These are phyloP conservation scores for Euphorbia lathyris DNA, from an alignment of 345 rosid species.

Conservation along the genomic window DNA sequence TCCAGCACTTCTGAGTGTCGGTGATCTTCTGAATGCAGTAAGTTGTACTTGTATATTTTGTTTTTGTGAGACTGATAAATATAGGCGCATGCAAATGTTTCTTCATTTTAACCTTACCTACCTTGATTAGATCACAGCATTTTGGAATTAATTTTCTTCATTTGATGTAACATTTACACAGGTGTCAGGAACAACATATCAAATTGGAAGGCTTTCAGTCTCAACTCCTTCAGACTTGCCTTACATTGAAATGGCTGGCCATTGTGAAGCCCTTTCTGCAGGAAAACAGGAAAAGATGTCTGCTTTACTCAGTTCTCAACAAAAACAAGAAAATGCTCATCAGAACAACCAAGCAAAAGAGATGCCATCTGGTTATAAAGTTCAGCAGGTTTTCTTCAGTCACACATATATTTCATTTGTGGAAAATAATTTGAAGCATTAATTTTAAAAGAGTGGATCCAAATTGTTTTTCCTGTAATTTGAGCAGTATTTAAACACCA, in stretches of 20 bases:
- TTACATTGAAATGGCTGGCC: constrained; percentile 64
- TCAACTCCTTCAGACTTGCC: constrained; percentile 55
- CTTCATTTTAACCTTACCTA: background rate
- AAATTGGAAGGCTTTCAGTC: constrained; percentile 55
- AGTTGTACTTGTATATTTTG: constrained; percentile 23
- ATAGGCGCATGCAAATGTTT: background rate
- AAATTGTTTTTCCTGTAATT: too few relatives aligned
- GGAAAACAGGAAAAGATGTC: constrained; percentile 72
- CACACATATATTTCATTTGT: too few relatives aligned
- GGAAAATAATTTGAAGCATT: too few relatives aligned
- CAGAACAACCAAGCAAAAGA: constrained; percentile 22
- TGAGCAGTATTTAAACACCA: too few relatives aligned
- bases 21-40: constrained; percentile 57
- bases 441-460: too few relatives aligned
- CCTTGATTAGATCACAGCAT: background rate
- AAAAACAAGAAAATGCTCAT: constrained; percentile 27
- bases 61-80: background rate
- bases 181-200: constrained; percentile 54
- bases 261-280: constrained; percentile 60
- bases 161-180: constrained; percentile 18
- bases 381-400: constrained; percentile 12
- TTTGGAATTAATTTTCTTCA: background rate
- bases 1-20: constrained; percentile 48
- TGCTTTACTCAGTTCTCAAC: constrained; percentile 41
- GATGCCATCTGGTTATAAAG: constrained; percentile 14